These are phyloP conservation scores for Neofusicoccum kwambonambiense DNA, from an alignment of 2,329 filamentous ascomycete species.

Conservation along the genomic window DNA sequence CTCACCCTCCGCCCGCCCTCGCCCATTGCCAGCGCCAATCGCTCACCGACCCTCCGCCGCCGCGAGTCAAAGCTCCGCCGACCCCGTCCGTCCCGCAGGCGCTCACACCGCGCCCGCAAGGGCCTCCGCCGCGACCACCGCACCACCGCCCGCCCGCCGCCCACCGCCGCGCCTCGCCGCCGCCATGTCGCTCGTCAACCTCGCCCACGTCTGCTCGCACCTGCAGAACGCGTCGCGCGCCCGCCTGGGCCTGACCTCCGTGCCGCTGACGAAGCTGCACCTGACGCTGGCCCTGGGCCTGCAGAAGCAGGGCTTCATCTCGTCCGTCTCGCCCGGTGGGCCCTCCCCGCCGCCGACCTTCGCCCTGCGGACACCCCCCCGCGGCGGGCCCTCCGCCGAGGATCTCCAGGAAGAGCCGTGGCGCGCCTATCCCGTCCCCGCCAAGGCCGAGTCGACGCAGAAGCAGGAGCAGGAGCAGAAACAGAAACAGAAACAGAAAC, in stretches of 20 bases:
- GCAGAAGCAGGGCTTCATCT: slow-evolving; percentile 79
- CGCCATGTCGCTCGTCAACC: slow-evolving; percentile 69
- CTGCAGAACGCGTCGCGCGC: slow-evolving; percentile 84
- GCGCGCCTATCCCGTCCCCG: slow-evolving; percentile 29
- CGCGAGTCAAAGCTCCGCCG: slow-evolving; percentile 26
- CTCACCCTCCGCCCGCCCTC: not conserved
- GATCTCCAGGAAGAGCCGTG: slow-evolving; percentile 43
- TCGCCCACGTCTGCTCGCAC: slow-evolving; percentile 83
- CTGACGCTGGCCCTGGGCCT: slow-evolving; percentile 72
- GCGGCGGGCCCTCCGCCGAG: slow-evolving; percentile 24
- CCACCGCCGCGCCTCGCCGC: not conserved
- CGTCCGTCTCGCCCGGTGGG: slow-evolving; percentile 73
- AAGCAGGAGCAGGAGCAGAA: not conserved
- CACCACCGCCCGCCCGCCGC: not conserved
- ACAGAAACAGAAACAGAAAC: slow-evolving; percentile 5
- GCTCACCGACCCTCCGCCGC: not conserved
- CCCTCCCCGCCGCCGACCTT: slow-evolving; percentile 46
- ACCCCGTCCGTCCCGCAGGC: not conserved
- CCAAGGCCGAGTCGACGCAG: slow-evolving; percentile 41
- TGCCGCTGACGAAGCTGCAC: slow-evolving; percentile 78
- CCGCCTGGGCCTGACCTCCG: slow-evolving; percentile 79
- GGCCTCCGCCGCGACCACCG: not conserved
- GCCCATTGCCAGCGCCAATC: slow-evolving; percentile 4
- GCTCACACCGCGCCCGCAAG: not conserved
- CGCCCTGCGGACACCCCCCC: not conserved